Evolutionary conservation across 768 basidiomycete species (phyloP), one percentile per base, ranked within the genome.

Genomic region (Omphalotus guepiniiformis): DNA sequence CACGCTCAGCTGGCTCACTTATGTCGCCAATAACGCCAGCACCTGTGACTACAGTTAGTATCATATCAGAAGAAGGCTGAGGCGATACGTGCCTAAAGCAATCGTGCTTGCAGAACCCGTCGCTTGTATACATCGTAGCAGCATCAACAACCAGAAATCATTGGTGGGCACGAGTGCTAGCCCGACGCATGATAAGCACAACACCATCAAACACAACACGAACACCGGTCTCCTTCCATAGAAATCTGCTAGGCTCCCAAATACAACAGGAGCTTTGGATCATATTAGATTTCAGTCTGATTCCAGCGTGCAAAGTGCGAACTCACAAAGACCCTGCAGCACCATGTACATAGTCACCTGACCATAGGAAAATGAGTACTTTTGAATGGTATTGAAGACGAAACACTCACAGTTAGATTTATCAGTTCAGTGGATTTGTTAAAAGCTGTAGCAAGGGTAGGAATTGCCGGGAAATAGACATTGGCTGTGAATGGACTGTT

Each of bases 21-120:
- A 94, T 84, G 58, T 94, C 91, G 2, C 80, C 80, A 47, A 94
- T 76, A 5, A 88, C 80, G 4, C 91, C 91, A 27, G 85, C 80
- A 43, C 83, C 83, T 80, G 53, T 22, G 30, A 30, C 23, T 12
- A 18, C 9, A 11, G 58, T 42, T 29, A 18, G 16, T 32, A 3
- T 25, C 27, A 4, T 19, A 12, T 43, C 23, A 25, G 36, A 49
- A 3, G 13, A 6, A 13, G 23, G 28, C 6, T 11, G 30, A 4
- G 12, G 23, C 9, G 5, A 12, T 15, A 57, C 60, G 35, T 59
- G 78, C 87, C 86, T 18, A 91, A 68, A 0, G 87, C 87, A 51
- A 89, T 40, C 11, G 47, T 48, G 21, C 47, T 39, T 2, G 38
- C 39, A n/a, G 26, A 28, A 3, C 47, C 47, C 15, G 47, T 34